Percentiles rank a stretch among this genome's conserved stretches.
phyloP scores from a whole-genome alignment of 2,329 filamentous ascomycete genomes.

The Aspergillus sp. region DNA sequence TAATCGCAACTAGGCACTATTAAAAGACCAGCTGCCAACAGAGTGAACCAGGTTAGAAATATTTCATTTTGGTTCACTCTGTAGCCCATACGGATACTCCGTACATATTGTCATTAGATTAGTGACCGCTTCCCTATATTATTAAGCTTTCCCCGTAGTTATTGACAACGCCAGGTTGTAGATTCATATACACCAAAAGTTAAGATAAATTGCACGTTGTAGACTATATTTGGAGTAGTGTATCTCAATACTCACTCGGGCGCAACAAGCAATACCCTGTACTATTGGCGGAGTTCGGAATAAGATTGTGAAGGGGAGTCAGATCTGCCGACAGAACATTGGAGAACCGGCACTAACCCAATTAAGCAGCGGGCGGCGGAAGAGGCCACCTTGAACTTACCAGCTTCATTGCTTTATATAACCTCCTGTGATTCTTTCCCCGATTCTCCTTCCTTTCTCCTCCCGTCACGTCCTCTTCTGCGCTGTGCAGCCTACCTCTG shows the following conservation, averaged over 20 bases:
- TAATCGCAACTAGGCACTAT: neutral
- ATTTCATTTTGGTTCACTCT: too few species aligned
- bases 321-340: constrained; percentile 14
- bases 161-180: too few species aligned
- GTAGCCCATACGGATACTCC: too few species aligned
- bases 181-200: too few species aligned
- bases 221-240: neutral
- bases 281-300: neutral
- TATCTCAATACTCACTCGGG: neutral
- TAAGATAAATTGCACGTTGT: too few species aligned
- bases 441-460: constrained; percentile 18
- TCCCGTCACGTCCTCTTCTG: constrained; percentile 13
- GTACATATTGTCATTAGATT: neutral
- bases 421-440: constrained; percentile 24
- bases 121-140: too few species aligned
- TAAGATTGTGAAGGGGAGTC: neutral
- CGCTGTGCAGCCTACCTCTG: neutral
- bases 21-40: too few species aligned
- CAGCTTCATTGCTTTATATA: constrained; percentile 32
- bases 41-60: neutral
- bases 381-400: constrained; percentile 48
- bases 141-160: too few species aligned
- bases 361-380: constrained; percentile 26
- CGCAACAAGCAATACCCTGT: neutral
- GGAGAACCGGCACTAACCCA: constrained; percentile 18